Percentiles rank a stretch among this genome's conserved stretches.
Evolutionary conservation across 2,329 filamentous ascomycete genomes (phyloP).

Genomic region (Didymellaceae sp.): DNA sequence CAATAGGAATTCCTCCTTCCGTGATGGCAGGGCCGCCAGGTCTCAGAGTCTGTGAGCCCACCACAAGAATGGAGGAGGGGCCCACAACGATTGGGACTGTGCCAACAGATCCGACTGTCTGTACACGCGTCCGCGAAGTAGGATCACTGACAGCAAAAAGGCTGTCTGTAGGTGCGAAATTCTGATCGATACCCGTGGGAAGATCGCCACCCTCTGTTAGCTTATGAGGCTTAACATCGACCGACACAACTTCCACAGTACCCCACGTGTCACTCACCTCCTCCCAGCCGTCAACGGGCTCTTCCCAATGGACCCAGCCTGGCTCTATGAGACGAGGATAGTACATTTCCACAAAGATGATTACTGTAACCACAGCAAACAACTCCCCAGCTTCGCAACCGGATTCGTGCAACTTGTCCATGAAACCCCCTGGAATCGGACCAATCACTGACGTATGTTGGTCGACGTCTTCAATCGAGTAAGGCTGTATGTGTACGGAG

Average conservation of each 20-base stretch:
- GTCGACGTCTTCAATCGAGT: slow-evolving; percentile 42
- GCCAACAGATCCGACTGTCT: slow-evolving; percentile 34
- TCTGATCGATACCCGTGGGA: slow-evolving; percentile 20
- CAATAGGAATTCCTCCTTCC: slow-evolving; percentile 37
- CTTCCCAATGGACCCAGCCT: slow-evolving; percentile 40
- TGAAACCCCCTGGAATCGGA: slow-evolving; percentile 45
- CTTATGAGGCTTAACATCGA: slow-evolving; percentile 14
- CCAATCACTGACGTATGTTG: slow-evolving; percentile 36
- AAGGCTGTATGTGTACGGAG: slow-evolving; percentile 47
- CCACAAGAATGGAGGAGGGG: slow-evolving; percentile 35
- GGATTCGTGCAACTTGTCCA: slow-evolving; percentile 42
- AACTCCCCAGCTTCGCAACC: slow-evolving; percentile 46
- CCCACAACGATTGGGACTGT: slow-evolving; percentile 31
- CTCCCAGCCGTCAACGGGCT: slow-evolving; percentile 35
- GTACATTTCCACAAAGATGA: slow-evolving; percentile 51
- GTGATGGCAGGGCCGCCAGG: slow-evolving; percentile 45
- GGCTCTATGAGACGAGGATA: slow-evolving; percentile 37
- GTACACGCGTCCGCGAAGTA: slow-evolving; percentile 22
- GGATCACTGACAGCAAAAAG: slow-evolving; percentile 13
- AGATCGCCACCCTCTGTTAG: slow-evolving; percentile 24
- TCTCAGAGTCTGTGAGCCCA: slow-evolving; percentile 40
- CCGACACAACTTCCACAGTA: slow-evolving; percentile 12
- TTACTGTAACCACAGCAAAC: slow-evolving; percentile 51
- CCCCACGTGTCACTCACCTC: slow-evolving; percentile 22
- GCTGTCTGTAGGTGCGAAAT: slow-evolving; percentile 33